These are phyloP conservation scores for Solanum rostratum DNA, from an alignment of 257 asterid species.

Conservation along the genomic window DNA sequence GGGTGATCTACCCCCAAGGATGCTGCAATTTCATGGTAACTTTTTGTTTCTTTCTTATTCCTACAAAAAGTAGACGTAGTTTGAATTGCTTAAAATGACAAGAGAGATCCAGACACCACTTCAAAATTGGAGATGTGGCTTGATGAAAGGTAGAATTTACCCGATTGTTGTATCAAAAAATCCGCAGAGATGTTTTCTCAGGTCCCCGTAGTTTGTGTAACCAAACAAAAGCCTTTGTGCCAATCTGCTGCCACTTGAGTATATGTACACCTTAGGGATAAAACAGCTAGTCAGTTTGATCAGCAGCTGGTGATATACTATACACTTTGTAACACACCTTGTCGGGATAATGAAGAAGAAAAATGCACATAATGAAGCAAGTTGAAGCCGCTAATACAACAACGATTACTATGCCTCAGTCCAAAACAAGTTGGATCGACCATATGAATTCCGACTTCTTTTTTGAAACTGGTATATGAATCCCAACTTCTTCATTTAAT, in stretches of 20 bases:
- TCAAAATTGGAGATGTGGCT: neutral
- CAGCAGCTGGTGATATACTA: neutral
- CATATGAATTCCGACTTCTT: neutral
- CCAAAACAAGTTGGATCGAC: neutral
- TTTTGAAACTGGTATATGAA: neutral
- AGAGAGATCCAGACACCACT: neutral
- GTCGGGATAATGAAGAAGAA: neutral
- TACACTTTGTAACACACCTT: neutral
- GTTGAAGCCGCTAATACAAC: neutral
- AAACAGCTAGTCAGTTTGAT: neutral
- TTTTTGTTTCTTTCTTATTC: conserved; percentile 74
- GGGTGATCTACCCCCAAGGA: conserved; percentile 83
- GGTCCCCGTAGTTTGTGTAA: conserved; percentile 73
- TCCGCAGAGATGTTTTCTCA: conserved; percentile 69
- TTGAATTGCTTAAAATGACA: neutral
- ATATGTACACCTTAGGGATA: conserved; percentile 67
- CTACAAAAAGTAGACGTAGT: conserved; percentile 24
- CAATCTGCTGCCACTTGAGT: conserved; percentile 97
- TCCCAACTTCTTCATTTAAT: neutral
- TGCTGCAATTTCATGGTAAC: conserved; percentile 64
- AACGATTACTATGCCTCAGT: neutral
- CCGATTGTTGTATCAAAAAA: conserved; percentile 88
- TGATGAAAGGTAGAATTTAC: conserved; percentile 24
- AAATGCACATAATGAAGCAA: neutral
- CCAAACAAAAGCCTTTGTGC: conserved; percentile 97